Evolutionary conservation across 768 basidiomycete species (phyloP).

Genomic region (Hortiboletus flavorubellus): DNA sequence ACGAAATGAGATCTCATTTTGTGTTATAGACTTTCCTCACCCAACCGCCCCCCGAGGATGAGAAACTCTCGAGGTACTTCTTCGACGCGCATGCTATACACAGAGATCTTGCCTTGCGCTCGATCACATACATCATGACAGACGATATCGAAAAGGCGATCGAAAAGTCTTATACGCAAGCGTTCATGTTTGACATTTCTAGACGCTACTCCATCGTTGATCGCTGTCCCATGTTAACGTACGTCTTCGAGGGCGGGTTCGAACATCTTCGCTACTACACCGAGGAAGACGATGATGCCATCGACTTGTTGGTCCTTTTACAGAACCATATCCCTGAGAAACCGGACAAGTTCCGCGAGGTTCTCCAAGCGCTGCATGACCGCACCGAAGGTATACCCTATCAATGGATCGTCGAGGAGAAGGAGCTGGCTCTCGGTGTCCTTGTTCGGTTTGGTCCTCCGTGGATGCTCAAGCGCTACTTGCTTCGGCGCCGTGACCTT

Average conservation of each 20-base stretch:
- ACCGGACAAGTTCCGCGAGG: conserved; percentile 17
- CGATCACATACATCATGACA: conserved; percentile 27
- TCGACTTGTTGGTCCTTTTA: conserved; percentile 20
- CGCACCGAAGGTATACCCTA: conserved; percentile 19
- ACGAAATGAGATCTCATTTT: background rate
- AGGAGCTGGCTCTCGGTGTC: conserved; percentile 22
- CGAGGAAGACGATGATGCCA: conserved; percentile 26
- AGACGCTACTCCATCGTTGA: conserved; percentile 24
- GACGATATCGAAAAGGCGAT: conserved; percentile 25
- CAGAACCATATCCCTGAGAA: conserved; percentile 22
- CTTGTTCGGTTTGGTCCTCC: conserved; percentile 20
- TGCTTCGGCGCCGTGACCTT: conserved; percentile 22
- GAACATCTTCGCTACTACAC: conserved; percentile 26
- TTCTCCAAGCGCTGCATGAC: conserved; percentile 27
- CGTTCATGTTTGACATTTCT: conserved; percentile 27
- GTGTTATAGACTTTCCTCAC: conserved; percentile 23
- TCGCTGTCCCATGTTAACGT: conserved; percentile 26
- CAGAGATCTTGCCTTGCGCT: conserved; percentile 28
- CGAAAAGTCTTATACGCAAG: conserved; percentile 18
- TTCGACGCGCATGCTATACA: conserved; percentile 21
- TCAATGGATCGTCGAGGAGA: conserved; percentile 26
- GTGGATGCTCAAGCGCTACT: conserved; percentile 29
- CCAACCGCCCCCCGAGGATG: conserved; percentile 12
- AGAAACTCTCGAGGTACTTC: conserved; percentile 14
- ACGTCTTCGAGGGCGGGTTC: conserved; percentile 28